Conservation (phyloP, 805 yeast species). For the Wickerhamomyces tratensis region DNA sequence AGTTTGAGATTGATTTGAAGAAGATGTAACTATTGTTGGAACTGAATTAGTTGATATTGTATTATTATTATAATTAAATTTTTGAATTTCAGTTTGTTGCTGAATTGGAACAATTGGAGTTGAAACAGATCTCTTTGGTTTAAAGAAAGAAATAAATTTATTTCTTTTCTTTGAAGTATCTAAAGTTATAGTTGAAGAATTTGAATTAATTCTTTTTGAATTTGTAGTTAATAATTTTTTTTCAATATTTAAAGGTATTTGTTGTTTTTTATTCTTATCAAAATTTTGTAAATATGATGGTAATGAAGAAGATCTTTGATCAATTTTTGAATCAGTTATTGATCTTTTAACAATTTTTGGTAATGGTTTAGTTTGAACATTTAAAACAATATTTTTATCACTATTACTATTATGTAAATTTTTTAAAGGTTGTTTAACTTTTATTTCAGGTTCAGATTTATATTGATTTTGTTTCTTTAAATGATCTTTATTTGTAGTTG, state of each 20-base stretch:
- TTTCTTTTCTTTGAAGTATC: slow-evolving; percentile 7
- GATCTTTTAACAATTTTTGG: too few species aligned
- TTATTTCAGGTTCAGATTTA: background rate
- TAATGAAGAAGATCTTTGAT: too few species aligned
- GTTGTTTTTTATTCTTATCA: background rate
- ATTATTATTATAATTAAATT: background rate
- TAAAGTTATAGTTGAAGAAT: background rate
- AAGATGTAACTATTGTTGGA: too few species aligned
- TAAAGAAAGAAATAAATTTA: slow-evolving; percentile 15
- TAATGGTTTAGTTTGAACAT: too few species aligned
- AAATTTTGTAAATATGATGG: too few species aligned
- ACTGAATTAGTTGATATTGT: background rate
- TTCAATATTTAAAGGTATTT: background rate
- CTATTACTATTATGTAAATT: too few species aligned
- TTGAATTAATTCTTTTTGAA: background rate
- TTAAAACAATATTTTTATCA: too few species aligned
- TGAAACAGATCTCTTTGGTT: slow-evolving; percentile 12
- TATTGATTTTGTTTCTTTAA: background rate
- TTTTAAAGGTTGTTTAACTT: too few species aligned
- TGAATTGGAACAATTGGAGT: slow-evolving; percentile 1
- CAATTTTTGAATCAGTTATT: too few species aligned
- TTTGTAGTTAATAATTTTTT: background rate
- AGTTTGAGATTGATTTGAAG: background rate
- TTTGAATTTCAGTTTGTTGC: background rate
- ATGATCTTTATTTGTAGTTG: background rate